Conservation (phyloP, 352 stramenopile genomes). For the Globisporangium abappressorium region DNA sequence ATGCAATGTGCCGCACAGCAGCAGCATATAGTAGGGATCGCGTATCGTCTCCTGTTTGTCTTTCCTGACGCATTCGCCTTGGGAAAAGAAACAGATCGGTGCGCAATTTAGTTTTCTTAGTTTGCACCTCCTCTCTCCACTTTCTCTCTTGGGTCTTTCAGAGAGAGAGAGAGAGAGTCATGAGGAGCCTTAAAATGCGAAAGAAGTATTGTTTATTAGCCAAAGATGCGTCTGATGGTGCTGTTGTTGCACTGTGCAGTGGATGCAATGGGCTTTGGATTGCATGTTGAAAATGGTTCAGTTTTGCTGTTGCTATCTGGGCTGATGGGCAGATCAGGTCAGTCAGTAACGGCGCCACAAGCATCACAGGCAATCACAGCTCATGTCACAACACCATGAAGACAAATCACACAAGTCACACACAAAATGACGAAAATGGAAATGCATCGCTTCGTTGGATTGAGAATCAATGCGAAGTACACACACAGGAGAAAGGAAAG, state of each 20-base stretch:
- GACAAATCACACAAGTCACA: neutral
- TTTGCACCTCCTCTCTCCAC: conserved; percentile 7
- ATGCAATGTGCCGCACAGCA: neutral
- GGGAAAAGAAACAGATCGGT: neutral
- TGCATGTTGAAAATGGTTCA: conserved; percentile 1
- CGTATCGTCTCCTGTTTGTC: neutral
- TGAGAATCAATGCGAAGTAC: neutral
- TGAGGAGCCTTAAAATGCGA: neutral
- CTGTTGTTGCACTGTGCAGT: neutral
- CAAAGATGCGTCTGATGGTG: neutral
- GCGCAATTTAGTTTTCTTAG: conserved; percentile 13
- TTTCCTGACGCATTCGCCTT: neutral
- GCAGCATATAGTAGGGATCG: conserved; percentile 6
- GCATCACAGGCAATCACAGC: neutral
- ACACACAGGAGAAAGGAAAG: neutral
- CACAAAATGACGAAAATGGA: neutral
- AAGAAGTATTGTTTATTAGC: conserved; percentile 18
- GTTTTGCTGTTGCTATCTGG: neutral
- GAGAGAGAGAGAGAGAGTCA: neutral
- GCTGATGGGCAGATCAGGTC: neutral
- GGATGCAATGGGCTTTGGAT: neutral
- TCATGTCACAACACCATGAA: neutral
- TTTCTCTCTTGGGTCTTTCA: neutral
- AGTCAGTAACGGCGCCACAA: neutral
- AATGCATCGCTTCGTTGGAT: neutral